Percentiles rank a stretch among this genome's conserved stretches.
These are phyloP conservation scores for Gamsiella multidivaricata DNA, from an alignment of 192 early-diverging fungal genomes.

Conservation along the genomic window DNA sequence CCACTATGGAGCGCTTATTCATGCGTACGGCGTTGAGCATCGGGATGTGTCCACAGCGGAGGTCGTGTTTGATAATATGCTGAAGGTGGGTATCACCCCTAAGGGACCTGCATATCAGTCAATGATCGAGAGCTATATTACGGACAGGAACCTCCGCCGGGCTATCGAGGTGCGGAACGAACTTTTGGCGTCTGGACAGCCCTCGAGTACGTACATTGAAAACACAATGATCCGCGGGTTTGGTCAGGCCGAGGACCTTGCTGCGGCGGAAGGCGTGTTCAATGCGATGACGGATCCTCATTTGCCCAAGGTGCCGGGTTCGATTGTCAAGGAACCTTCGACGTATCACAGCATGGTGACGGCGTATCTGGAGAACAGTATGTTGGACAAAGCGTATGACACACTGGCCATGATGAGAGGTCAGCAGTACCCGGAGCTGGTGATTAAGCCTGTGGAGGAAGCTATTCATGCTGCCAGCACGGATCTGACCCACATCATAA, in stretches of 20 bases:
- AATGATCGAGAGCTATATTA: conserved; percentile 64
- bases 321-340: conserved; percentile 65
- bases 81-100: conserved; percentile 34
- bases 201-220: conserved; percentile 65
- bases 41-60: conserved; percentile 58
- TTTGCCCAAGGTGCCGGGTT: conserved; percentile 8
- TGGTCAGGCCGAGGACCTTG: conserved; percentile 53
- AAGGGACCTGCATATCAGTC: conserved; percentile 66
- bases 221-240: conserved; percentile 69
- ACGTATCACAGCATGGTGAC: conserved; percentile 70
- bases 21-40: conserved; percentile 66
- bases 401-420: conserved; percentile 37
- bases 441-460: conserved; percentile 51
- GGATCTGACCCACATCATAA: not conserved
- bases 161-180: conserved; percentile 60
- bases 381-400: conserved; percentile 48
- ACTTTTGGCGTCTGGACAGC: conserved; percentile 52
- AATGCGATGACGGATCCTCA: conserved; percentile 61
- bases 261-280: conserved; percentile 59
- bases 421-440: conserved; percentile 46
- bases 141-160: conserved; percentile 46
- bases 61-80: conserved; percentile 57
- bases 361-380: conserved; percentile 59
- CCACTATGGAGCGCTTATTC: conserved; percentile 65
- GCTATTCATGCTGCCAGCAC: conserved; percentile 20